Base-by-base conservation (phyloP, 345 rosid genomes). In the Isatis tinctoria region DNA sequence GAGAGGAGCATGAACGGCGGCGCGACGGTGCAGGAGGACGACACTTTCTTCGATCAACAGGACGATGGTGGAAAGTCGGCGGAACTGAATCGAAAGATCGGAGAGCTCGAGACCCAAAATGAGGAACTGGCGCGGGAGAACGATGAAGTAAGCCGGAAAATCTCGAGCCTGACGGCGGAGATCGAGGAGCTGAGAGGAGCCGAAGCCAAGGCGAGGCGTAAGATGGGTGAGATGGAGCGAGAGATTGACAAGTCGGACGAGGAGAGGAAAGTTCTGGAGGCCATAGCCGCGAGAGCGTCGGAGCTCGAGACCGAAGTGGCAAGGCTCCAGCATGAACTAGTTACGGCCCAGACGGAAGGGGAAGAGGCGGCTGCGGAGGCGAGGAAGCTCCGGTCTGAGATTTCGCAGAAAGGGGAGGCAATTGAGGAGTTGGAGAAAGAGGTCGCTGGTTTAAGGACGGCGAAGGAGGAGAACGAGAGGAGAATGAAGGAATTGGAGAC, bases 291-390 rank as follows among this genome's bases (percentile, higher is more conserved):
- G 16, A 82, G 90, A 74, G 89, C 96, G 1, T 73, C 53, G 17
- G 90, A 87, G 67, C 82, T 93, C 27, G 97, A 93, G 52, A 85
- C 78, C 1, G 91, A 87, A 72, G 86, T 83, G 7, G 65, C 85
- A 1, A 77, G 88, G 81, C 80, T 87, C 8, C 94, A 87, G 69
- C 87, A 90, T 16, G 98, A 92, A 56, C 69, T 88, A 63, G 68
- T 85, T 2, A 73, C 83, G 12, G 81, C 90, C 2, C 77, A 69
- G 87, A 82, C 72, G 10, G 96, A 85, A 14, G 87, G 74, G 0
- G 88, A 84, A 16, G 96, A 86, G 12, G 81, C 84, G 12, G 52
- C 54, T 17, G 70, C 40, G 54, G 87, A 87, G 76, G 72, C 47
- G 6, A 68, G 45, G 18, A 80, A 78, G 75, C 65, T 85, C 58